Evolutionary conservation across 2,329 filamentous ascomycete genomes (phyloP), one percentile per base, ranked within the genome.

Genomic region (Fusarium sp.): DNA sequence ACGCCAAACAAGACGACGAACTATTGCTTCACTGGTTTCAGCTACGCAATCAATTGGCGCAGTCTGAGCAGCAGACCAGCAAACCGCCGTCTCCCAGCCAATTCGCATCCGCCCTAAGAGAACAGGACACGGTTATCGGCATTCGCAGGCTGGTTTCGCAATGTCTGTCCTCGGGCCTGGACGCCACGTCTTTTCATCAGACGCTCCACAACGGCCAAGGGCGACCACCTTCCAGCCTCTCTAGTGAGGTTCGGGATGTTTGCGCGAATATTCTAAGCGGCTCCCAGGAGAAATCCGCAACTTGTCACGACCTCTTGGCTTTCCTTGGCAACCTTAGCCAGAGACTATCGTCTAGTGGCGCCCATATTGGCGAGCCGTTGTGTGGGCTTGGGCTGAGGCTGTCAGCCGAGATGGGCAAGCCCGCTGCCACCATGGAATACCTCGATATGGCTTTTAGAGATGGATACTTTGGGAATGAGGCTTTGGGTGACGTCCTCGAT

Each of bases 291-390:
- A 49, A 62, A 34, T 50, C 36, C 8, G 27, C 54, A 20, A 34
- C 53, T n/a, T 56, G 23, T 13, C 64, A 69, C 6, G 68, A 77
- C 51, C 67, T 67, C 10, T 71, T 84, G 38, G 65, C 73, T 1
- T 78, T 84, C 54, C 68, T 85, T 23, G 81, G 83, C 58, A 82
- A 83, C 64, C 58, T 84, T 13, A 69, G 75, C 25, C 73, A 80
- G 44, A 77, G 76, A 44, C 70, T 82, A 9, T 70, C 76, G 4
- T 63, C 64, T 7, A 61, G 72, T 18, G 67, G 63, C 5, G 54
- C 68, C 6, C 61, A 69, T 23, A 46, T 81, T 6, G 73, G 77
- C 11, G 44, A 65, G 0, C 49, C 73, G 2, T 64, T 83, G 8
- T 74, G 76, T 42, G 72, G 73, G 14, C 60, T 77, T 29, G 79